Evolutionary conservation across 306 rosid species (phyloP).

Genomic region (Vigna radiata): DNA sequence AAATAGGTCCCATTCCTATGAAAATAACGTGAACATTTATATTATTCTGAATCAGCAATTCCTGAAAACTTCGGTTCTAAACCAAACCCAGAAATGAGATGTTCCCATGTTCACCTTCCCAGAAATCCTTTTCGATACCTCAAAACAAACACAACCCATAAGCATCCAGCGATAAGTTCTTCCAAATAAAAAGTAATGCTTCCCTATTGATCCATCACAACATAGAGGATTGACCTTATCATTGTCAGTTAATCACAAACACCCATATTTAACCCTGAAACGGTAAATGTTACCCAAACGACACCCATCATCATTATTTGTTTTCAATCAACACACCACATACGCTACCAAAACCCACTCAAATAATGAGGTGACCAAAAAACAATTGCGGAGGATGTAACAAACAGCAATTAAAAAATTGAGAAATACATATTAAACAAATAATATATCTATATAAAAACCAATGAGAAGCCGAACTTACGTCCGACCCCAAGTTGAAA

Average conservation of each 20-base stretch:
- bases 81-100: not conserved
- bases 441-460: not conserved
- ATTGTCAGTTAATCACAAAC: not conserved
- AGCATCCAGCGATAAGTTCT: not conserved
- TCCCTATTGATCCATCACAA: not conserved
- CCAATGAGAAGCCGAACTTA: not conserved
- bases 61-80: not conserved
- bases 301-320: not conserved
- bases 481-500: not conserved
- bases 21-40: not conserved
- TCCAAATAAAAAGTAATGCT: not conserved
- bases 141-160: too few relatives aligned
- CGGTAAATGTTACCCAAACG: not conserved
- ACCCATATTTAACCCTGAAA: not conserved
- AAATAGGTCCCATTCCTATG: not conserved
- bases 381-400: not conserved
- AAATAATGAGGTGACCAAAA: not conserved
- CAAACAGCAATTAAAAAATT: not conserved
- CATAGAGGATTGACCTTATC: constrained; percentile 24
- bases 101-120: too few relatives aligned
- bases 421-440: not conserved
- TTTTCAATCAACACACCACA: not conserved
- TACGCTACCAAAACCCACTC: constrained; percentile 18
- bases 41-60: too few relatives aligned
- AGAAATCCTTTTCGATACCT: not conserved